Evolutionary conservation across 192 early-diverging fungal genomes (phyloP).

Genomic region (Backusella australiensis): DNA sequence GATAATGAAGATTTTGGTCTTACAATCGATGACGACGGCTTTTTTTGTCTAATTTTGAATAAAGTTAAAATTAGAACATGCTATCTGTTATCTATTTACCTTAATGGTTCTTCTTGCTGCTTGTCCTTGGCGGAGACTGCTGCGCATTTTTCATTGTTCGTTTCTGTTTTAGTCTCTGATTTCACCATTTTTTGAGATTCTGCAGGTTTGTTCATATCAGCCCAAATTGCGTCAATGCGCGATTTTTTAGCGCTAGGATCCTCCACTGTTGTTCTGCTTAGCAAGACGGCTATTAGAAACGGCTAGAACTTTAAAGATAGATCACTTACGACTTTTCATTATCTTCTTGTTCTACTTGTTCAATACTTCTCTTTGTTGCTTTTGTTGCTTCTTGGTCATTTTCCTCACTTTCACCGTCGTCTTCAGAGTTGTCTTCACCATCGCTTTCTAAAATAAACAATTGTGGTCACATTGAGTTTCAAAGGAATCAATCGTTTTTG

Average conservation of each 20-base stretch:
- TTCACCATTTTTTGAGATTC: neutral
- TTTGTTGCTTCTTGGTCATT: slow-evolving; percentile 6
- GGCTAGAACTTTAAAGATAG: neutral
- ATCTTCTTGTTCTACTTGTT: neutral
- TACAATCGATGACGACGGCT: neutral
- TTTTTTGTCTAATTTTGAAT: slow-evolving; percentile 7
- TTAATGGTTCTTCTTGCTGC: neutral
- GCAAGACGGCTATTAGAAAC: neutral
- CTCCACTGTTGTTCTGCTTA: neutral
- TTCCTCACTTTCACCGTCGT: slow-evolving; percentile 14
- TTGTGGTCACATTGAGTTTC: neutral
- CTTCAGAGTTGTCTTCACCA: neutral
- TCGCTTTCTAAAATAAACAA: neutral
- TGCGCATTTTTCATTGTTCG: neutral
- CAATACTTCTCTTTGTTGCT: neutral
- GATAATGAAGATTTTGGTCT: slow-evolving; percentile 37
- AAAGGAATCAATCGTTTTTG: neutral
- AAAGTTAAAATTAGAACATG: neutral
- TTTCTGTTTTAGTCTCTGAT: slow-evolving; percentile 6
- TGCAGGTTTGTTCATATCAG: slow-evolving; percentile 46
- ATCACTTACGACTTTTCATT: neutral
- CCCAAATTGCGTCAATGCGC: slow-evolving; percentile 53
- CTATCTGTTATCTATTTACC: neutral
- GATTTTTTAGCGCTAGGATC: slow-evolving; percentile 25
- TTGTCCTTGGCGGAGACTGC: neutral